Evolutionary conservation across 2,329 filamentous ascomycete genomes (phyloP).

Genomic region (Chaetomiaceae sp.): DNA sequence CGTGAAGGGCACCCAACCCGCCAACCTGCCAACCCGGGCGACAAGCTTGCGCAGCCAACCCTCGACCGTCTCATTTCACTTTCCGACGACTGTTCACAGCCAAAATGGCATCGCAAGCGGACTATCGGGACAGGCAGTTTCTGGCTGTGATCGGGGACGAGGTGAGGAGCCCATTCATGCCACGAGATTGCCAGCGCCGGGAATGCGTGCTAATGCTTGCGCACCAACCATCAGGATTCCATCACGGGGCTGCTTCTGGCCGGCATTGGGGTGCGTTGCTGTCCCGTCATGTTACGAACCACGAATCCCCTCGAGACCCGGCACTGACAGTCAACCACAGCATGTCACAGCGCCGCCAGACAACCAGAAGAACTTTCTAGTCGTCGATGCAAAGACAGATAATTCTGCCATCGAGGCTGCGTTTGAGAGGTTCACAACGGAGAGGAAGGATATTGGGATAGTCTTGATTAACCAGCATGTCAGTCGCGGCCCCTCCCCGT

Average conservation of each 20-base stretch:
- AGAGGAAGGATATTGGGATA: constrained; percentile 95
- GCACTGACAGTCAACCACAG: constrained; percentile 43
- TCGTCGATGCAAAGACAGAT: constrained; percentile 92
- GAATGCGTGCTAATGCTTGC: constrained; percentile 5
- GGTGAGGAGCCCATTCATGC: constrained; percentile 44
- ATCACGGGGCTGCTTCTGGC: constrained; percentile 93
- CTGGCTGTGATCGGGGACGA: constrained; percentile 97
- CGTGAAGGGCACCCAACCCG: too few species aligned
- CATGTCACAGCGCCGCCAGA: constrained; percentile 88
- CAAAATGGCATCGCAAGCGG: constrained; percentile 48
- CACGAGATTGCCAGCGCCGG: neutral
- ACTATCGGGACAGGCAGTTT: constrained; percentile 84
- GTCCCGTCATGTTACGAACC: too few species aligned
- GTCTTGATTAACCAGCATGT: constrained; percentile 98
- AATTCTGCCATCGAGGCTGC: constrained; percentile 80
- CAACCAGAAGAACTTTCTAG: constrained; percentile 94
- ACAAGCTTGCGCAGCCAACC: too few species aligned
- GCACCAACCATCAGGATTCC: constrained; percentile 64
- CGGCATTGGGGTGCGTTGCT: constrained; percentile 72
- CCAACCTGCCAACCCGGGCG: too few species aligned
- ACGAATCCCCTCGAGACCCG: too few species aligned
- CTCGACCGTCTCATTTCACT: neutral
- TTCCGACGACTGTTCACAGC: constrained; percentile 1
- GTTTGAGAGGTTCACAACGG: constrained; percentile 81
- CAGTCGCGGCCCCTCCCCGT: constrained; percentile 30